These are phyloP conservation scores for Tulasnella sp. DNA, from an alignment of 768 basidiomycete genomes.

Conservation along the genomic window DNA sequence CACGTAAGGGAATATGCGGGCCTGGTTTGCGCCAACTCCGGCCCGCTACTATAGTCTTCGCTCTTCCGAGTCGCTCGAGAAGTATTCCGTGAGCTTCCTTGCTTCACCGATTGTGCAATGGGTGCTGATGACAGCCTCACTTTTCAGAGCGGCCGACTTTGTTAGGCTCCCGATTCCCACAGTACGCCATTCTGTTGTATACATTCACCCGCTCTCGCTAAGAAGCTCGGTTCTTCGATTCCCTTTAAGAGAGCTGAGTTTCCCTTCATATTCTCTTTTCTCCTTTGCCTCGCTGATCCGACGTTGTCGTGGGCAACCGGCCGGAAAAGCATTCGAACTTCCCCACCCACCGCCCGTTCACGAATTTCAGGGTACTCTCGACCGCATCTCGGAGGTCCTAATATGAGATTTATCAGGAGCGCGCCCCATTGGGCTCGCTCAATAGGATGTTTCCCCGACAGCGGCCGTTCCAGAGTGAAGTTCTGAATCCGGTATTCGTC, in stretches of 20 bases:
- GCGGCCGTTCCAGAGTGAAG: background rate
- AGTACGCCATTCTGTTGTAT: background rate
- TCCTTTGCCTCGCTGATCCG: background rate
- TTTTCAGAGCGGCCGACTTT: background rate
- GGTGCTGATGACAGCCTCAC: background rate
- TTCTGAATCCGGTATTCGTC: background rate
- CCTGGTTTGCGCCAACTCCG: background rate
- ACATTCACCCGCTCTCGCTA: background rate
- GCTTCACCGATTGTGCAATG: background rate
- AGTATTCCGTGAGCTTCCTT: too few species aligned
- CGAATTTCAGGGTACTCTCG: background rate
- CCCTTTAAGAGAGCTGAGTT: background rate
- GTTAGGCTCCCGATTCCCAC: background rate
- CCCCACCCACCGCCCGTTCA: background rate
- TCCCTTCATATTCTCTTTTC: background rate
- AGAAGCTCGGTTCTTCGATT: background rate
- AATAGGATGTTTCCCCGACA: background rate
- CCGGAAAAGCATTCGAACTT: background rate
- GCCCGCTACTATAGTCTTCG: background rate
- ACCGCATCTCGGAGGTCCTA: background rate
- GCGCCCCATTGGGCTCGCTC: background rate
- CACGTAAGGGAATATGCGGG: too few species aligned
- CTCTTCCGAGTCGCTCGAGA: background rate
- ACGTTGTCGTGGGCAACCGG: background rate
- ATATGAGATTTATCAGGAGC: background rate